phyloP scores from a whole-genome alignment of 768 basidiomycete genomes.

The Boletus edulis region DNA sequence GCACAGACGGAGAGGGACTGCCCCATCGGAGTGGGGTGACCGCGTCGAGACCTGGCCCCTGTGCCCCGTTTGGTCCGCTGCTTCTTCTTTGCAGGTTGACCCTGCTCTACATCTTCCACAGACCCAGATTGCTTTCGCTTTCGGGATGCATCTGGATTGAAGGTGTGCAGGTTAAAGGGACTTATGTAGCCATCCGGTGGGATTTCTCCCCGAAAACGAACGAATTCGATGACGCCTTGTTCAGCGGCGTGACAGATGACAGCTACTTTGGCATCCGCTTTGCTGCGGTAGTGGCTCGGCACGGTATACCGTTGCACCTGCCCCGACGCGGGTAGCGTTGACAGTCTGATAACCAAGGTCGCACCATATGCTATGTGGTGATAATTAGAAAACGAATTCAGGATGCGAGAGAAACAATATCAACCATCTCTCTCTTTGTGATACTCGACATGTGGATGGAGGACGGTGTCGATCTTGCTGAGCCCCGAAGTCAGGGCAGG shows the following conservation, averaged over 20 bases:
- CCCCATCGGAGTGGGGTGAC: background rate
- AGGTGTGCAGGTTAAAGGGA: constrained; percentile 30
- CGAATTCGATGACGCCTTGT: constrained; percentile 55
- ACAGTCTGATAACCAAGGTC: constrained; percentile 43
- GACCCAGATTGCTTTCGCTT: constrained; percentile 39
- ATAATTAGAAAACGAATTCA: background rate
- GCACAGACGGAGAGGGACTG: background rate
- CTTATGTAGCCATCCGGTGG: constrained; percentile 42
- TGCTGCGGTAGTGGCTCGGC: constrained; percentile 50
- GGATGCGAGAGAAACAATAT: constrained; percentile 1
- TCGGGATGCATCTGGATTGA: constrained; percentile 24
- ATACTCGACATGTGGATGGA: constrained; percentile 41
- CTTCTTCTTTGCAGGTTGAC: constrained; percentile 25
- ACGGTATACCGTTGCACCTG: constrained; percentile 46
- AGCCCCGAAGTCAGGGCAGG: constrained; percentile 47
- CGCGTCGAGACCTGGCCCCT: constrained; percentile 15
- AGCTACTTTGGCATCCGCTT: constrained; percentile 61
- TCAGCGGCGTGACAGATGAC: constrained; percentile 52
- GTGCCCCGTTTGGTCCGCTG: constrained; percentile 27
- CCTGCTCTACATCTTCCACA: constrained; percentile 13
- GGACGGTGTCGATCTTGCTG: constrained; percentile 37
- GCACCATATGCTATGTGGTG: constrained; percentile 52
- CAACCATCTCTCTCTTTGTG: constrained; percentile 51
- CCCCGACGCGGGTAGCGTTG: constrained; percentile 27
- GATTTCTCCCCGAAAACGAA: constrained; percentile 50